These are phyloP conservation scores for Vigna angularis DNA, from an alignment of 306 rosid genomes.

Conservation along the genomic window DNA sequence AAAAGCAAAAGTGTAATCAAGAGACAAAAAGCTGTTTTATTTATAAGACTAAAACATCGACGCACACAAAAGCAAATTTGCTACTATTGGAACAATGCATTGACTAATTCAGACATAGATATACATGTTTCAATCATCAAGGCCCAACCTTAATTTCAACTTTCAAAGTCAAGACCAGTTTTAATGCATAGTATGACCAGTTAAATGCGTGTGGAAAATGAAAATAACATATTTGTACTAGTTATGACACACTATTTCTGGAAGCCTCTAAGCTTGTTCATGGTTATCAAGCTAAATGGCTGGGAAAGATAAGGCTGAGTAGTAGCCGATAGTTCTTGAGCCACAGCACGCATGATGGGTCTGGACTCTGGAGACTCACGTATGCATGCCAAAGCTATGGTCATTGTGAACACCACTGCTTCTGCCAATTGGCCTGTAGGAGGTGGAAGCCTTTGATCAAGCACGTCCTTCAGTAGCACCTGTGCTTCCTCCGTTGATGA, in stretches of 20 bases:
- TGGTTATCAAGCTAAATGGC: constrained; percentile 51
- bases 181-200: background rate
- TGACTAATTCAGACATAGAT: background rate
- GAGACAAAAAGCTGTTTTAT: no score
- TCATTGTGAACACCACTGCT: constrained; percentile 54
- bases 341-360: constrained; percentile 75
- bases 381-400: constrained; percentile 62
- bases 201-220: background rate
- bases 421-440: constrained; percentile 55
- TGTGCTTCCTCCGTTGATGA: constrained; percentile 40
- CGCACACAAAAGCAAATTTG: no score
- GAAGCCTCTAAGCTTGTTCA: constrained; percentile 41
- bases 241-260: constrained; percentile 39
- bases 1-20: no score
- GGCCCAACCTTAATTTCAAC: background rate
- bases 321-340: constrained; percentile 59
- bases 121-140: background rate
- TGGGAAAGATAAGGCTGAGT: constrained; percentile 40
- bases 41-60: no score
- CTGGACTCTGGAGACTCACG: constrained; percentile 57
- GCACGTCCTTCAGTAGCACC: constrained; percentile 58
- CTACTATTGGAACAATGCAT: background rate
- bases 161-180: background rate
- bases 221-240: background rate
- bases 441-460: constrained; percentile 68